phyloP scores from a whole-genome alignment of 768 basidiomycete species.

The Hemileccinum impolitum region DNA sequence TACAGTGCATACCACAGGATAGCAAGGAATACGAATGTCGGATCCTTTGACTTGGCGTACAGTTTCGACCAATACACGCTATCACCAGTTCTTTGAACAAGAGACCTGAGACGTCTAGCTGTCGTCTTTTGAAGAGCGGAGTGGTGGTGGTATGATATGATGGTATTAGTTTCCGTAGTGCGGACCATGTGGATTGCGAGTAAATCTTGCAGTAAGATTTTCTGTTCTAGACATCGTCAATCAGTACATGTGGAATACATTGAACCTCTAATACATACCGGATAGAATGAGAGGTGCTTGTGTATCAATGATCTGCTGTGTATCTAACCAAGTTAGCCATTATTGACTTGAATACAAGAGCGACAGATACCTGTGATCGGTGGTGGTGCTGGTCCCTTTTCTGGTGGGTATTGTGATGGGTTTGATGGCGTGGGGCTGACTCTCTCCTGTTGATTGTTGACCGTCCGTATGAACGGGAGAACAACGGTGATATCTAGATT shows the following conservation, averaged over 20 bases:
- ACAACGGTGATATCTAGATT: slow-evolving; percentile 42
- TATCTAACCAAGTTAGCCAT: slow-evolving; percentile 13
- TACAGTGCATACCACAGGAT: slow-evolving; percentile 59
- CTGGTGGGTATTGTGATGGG: slow-evolving; percentile 6
- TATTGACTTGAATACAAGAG: not conserved
- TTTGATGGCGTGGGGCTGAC: slow-evolving; percentile 13
- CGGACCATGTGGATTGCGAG: slow-evolving; percentile 41
- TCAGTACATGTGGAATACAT: not conserved
- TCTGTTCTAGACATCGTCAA: slow-evolving; percentile 9
- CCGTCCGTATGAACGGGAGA: slow-evolving; percentile 39
- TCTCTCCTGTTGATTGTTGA: slow-evolving; percentile 27
- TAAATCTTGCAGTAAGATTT: slow-evolving; percentile 33
- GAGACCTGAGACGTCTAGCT: slow-evolving; percentile 25
- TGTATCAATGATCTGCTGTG: slow-evolving; percentile 30
- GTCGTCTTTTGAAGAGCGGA: slow-evolving; percentile 26
- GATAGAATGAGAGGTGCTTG: slow-evolving; percentile 31
- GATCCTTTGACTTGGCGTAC: slow-evolving; percentile 29
- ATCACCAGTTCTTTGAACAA: slow-evolving; percentile 32
- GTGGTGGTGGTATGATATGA: slow-evolving; percentile 37
- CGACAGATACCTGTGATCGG: slow-evolving; percentile 16
- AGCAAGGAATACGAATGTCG: slow-evolving; percentile 34
- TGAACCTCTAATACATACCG: slow-evolving; percentile 1
- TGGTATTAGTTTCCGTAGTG: slow-evolving; percentile 19
- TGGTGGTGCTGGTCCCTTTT: not conserved
- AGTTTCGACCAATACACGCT: slow-evolving; percentile 38